These are phyloP conservation scores for Neofusicoccum cordaticola DNA, from an alignment of 2,329 filamentous ascomycete species.

Conservation along the genomic window DNA sequence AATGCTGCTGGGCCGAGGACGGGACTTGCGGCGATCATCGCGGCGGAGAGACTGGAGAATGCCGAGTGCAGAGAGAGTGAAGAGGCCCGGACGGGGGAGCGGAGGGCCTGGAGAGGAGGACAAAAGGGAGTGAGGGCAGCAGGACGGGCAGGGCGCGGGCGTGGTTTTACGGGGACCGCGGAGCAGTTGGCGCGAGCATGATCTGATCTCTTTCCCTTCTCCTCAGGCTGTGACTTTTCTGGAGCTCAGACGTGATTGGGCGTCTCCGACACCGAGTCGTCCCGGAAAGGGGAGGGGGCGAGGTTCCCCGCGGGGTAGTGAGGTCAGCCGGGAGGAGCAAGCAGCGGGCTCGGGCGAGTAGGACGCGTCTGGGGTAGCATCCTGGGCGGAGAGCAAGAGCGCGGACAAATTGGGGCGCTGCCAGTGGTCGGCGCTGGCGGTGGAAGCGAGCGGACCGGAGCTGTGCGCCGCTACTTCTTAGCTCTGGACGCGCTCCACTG, in stretches of 20 bases:
- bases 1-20: not conserved
- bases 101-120: not conserved
- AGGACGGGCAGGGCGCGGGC: not conserved
- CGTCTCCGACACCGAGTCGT: not conserved
- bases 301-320: conserved; percentile 6
- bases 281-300: not conserved
- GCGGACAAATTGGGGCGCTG: not conserved
- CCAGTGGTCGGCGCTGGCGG: not conserved
- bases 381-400: not conserved
- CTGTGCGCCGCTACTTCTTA: too few relatives aligned
- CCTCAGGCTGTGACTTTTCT: not conserved
- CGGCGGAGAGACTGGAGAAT: not conserved
- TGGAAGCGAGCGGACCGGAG: not conserved
- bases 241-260: not conserved
- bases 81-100: not conserved
- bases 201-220: conserved; percentile 6
- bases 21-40: not conserved
- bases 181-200: conserved; percentile 1
- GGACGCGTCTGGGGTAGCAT: not conserved
- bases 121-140: not conserved
- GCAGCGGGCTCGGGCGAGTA: not conserved
- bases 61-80: not conserved
- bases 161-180: conserved; percentile 5
- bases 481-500: not conserved
- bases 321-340: conserved; percentile 8